Conservation (phyloP, 352 stramenopile genomes). For the Phytophthora sansomeana region DNA sequence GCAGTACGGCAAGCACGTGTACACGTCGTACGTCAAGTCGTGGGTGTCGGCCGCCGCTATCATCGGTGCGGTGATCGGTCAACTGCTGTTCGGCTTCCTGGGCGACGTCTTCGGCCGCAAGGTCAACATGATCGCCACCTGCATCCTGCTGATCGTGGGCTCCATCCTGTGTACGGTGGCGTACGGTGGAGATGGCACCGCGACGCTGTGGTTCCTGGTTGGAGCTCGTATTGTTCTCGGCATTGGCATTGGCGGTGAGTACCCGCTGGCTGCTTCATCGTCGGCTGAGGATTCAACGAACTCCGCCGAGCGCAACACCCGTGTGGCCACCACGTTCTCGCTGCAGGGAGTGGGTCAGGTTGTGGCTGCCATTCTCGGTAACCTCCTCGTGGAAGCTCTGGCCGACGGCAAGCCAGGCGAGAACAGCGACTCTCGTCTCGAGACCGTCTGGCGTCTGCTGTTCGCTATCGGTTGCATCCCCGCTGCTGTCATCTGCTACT, state of each 20-base stretch:
- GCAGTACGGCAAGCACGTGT: constrained; percentile 63
- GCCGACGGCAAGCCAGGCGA: no score
- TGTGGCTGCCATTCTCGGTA: constrained; percentile 57
- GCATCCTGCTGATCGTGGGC: constrained; percentile 54
- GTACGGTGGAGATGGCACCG: constrained; percentile 32
- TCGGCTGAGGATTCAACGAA: constrained; percentile 61
- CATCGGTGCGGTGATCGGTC: constrained; percentile 61
- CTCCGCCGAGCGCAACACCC: constrained; percentile 49
- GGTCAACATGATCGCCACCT: constrained; percentile 70
- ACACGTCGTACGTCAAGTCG: constrained; percentile 66
- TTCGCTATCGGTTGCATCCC: no score
- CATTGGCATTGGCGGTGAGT: constrained; percentile 48
- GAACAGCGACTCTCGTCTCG: no score
- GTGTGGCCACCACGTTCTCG: constrained; percentile 67
- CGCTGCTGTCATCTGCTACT: no score
- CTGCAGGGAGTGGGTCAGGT: constrained; percentile 64
- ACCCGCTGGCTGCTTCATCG: constrained; percentile 49
- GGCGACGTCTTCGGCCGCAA: constrained; percentile 64
- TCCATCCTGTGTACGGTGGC: constrained; percentile 55
- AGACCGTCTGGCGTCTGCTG: no score
- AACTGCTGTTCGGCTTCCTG: constrained; percentile 62
- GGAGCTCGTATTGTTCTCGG: constrained; percentile 48
- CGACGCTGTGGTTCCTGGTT: constrained; percentile 55
- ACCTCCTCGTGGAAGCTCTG: constrained; percentile 55
- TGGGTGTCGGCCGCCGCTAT: constrained; percentile 57